Evolutionary conservation across 306 rosid genomes (phyloP), one percentile per base, ranked within the genome.

Genomic region (Comarum palustre): DNA sequence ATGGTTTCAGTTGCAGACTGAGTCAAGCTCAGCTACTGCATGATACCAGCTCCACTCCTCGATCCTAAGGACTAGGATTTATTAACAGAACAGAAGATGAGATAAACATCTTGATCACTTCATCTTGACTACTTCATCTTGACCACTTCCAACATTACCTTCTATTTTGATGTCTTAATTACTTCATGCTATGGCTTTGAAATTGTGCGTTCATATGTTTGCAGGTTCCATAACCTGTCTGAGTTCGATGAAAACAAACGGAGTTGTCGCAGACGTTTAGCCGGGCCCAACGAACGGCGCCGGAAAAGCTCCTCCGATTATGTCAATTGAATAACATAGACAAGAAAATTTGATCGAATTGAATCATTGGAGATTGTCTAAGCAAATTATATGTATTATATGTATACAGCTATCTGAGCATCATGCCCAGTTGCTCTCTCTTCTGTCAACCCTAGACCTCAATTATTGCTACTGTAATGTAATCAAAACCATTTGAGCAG

Each of bases 231-330:
- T 64, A 83, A 79, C 66, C 27, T 92, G 11, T 24, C 86, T 14
- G 97, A 90, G 85, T 95, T 95, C 68, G 99, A 95, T 84, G 92
- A 87, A 17, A 29, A 78, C 4, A 95, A 95, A 76, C 90, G 88
- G 81, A 95, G 99, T 59, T 95, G 99, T n/a, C 87, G 99, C 41
- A 88, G 86, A 76, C 93, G 99, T 27, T 82, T 95, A 82, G 99
- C 96, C 10, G 99, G 97, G 71, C 99, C 90, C 73, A 95, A 95
- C 24, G 87, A 88, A 79, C 86, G 97, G 85, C 96, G 99, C 19
- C 81, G 99, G 86, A 95, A 88, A 66, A 84, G 52, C 82, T 69
- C 87, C n/a, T 57, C 94, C 0, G 96, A 91, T 5, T 76, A 45
- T 63, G 84, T 78, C 43, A 60, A 67, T 71, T 83, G 78, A 85